These are phyloP conservation scores for Populus hybrid DNA, from an alignment of 441 rosid species.

Conservation along the genomic window DNA sequence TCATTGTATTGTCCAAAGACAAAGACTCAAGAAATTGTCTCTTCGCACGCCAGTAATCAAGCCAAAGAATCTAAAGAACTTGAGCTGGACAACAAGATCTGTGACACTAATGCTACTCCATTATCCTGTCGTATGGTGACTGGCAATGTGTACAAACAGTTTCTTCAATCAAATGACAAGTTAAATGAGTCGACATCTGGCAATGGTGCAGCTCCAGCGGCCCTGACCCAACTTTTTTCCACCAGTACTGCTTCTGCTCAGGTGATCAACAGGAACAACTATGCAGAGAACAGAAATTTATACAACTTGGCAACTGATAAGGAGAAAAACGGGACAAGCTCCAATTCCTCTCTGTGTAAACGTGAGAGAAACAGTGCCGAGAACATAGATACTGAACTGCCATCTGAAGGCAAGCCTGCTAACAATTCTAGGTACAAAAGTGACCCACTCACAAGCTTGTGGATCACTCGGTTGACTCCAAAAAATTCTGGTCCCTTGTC, in stretches of 20 bases:
- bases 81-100: conserved; percentile 27
- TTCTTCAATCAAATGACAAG: conserved; percentile 34
- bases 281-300: conserved; percentile 32
- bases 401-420: conserved; percentile 36
- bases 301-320: conserved; percentile 22
- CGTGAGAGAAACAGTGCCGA: conserved; percentile 26
- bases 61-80: conserved; percentile 17
- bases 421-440: conserved; percentile 33
- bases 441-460: conserved; percentile 52
- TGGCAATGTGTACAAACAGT: conserved; percentile 33
- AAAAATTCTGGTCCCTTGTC: conserved; percentile 29
- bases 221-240: conserved; percentile 30
- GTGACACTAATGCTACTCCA: conserved; percentile 42
- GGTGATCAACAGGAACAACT: conserved; percentile 25
- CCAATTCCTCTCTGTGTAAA: conserved; percentile 39
- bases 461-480: conserved; percentile 75
- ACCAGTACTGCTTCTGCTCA: conserved; percentile 26
- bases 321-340: conserved; percentile 38
- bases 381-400: conserved; percentile 32
- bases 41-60: conserved; percentile 23
- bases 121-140: conserved; percentile 34
- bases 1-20: conserved; percentile 58
- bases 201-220: conserved; percentile 26
- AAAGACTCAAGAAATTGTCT: conserved; percentile 25
- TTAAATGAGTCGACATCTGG: conserved; percentile 32